These are phyloP conservation scores for Aspergillus steynii DNA, from an alignment of 495 filamentous ascomycete genomes.

Conservation along the genomic window DNA sequence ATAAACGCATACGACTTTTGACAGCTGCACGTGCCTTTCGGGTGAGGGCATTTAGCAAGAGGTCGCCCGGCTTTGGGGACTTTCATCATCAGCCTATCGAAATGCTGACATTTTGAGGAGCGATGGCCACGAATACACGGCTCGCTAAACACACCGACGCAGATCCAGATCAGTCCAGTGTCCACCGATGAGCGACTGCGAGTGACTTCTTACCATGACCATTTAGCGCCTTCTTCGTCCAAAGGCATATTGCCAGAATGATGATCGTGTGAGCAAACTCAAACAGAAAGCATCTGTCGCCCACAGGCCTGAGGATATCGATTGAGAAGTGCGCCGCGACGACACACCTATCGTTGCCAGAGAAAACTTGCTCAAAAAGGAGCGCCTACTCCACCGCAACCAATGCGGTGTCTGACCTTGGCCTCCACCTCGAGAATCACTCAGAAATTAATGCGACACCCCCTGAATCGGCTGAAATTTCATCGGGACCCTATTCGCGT, in stretches of 20 bases:
- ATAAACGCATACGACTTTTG: slow-evolving; percentile 52
- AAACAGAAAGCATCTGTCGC: slow-evolving; percentile 4
- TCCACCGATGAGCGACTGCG: slow-evolving; percentile 1
- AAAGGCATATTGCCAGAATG: slow-evolving; percentile 40
- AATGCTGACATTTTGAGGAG: slow-evolving; percentile 81
- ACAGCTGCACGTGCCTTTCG: slow-evolving; percentile 60
- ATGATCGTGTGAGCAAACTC: slow-evolving; percentile 5
- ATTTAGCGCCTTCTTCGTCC: slow-evolving; percentile 50
- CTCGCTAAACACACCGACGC: slow-evolving; percentile 50
- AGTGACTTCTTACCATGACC: slow-evolving; percentile 46
- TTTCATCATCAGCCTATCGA: slow-evolving; percentile 70
- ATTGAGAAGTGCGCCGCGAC: background rate
- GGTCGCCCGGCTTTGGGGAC: slow-evolving; percentile 82
- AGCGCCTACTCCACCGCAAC: background rate
- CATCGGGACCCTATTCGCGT: background rate
- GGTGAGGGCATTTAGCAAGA: slow-evolving; percentile 74
- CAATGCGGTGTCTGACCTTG: background rate
- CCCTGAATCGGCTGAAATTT: background rate
- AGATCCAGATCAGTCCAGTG: background rate
- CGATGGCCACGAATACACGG: slow-evolving; percentile 85
- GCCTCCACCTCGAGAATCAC: background rate
- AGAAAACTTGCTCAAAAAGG: slow-evolving; percentile 4
- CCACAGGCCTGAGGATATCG: background rate
- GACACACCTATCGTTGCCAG: background rate
- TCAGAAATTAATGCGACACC: background rate